Percentiles rank a stretch among this genome's conserved stretches.
Evolutionary conservation across 1,284 basidiomycete species (phyloP).

Genomic region (Lentinus polychrous): DNA sequence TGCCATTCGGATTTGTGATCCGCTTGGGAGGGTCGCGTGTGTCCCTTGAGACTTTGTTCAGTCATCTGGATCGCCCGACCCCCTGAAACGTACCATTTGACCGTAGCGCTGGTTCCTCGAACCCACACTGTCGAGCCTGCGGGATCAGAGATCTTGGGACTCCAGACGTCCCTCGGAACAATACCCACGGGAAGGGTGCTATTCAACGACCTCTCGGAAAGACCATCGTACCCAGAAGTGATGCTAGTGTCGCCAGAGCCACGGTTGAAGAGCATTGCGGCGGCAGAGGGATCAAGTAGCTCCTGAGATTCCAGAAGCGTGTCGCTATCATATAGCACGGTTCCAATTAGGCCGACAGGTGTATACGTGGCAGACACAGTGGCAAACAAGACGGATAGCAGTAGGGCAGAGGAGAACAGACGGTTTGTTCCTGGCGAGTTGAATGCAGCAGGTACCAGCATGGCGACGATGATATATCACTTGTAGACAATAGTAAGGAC

Average conservation of each 20-base stretch:
- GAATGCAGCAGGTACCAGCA: neutral
- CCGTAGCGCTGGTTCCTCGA: constrained; percentile 5
- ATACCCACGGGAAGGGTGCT: neutral
- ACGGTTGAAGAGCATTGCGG: neutral
- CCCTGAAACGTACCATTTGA: constrained; percentile 10
- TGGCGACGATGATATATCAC: neutral
- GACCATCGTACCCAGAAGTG: too few species aligned
- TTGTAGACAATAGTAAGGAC: neutral
- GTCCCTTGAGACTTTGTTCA: constrained; percentile 8
- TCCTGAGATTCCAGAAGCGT: neutral
- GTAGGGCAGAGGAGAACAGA: neutral
- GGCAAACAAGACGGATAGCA: neutral
- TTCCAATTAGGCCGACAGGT: neutral
- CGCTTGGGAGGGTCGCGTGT: constrained; percentile 10
- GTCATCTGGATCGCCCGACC: neutral
- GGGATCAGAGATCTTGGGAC: constrained; percentile 13
- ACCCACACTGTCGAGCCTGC: constrained; percentile 10
- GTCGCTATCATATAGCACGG: neutral
- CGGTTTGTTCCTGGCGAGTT: neutral
- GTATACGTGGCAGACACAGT: neutral
- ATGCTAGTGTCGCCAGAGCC: too few species aligned
- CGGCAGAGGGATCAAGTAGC: neutral
- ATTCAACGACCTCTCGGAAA: too few species aligned
- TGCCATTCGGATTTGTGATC: constrained; percentile 11
- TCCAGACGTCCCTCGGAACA: constrained; percentile 11